phyloP scores from a whole-genome alignment of 2,329 filamentous ascomycete genomes.

The Fusarium avenaceum region DNA sequence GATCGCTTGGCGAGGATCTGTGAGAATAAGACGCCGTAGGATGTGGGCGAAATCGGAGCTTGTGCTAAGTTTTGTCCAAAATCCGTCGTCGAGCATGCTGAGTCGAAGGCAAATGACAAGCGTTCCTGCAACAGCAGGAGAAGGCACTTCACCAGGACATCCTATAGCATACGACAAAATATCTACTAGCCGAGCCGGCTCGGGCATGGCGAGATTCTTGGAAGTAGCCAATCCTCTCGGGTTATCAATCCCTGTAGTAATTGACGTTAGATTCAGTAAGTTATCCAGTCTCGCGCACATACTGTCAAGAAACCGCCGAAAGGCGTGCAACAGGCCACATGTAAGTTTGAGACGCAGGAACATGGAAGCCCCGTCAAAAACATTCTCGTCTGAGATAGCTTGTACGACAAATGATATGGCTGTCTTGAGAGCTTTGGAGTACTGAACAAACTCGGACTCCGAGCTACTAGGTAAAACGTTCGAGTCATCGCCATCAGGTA shows the following conservation, averaged over 20 bases:
- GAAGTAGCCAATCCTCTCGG: conserved; percentile 21
- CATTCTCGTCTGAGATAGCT: conserved; percentile 70
- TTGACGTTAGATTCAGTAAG: conserved; percentile 16
- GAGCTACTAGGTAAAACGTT: conserved; percentile 15
- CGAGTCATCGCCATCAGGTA: conserved; percentile 47
- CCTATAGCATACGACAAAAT: conserved; percentile 48
- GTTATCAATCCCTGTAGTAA: conserved; percentile 30
- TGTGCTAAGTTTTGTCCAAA: conserved; percentile 49
- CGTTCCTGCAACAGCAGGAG: conserved; percentile 47
- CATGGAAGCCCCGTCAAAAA: conserved; percentile 58
- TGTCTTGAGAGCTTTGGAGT: conserved; percentile 57
- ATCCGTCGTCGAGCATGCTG: conserved; percentile 46
- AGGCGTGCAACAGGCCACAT: conserved; percentile 49
- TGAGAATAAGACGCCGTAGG: conserved; percentile 48
- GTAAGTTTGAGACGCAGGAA: conserved; percentile 48
- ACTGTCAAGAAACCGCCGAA: conserved; percentile 50
- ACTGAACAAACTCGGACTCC: conserved; percentile 44
- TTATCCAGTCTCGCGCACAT: conserved; percentile 12
- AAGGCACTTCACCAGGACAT: conserved; percentile 43
- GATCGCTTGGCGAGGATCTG: conserved; percentile 46
- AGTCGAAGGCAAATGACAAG: conserved; percentile 51
- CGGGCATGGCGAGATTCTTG: conserved; percentile 29
- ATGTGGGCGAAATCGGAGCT: conserved; percentile 42
- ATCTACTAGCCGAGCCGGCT: conserved; percentile 44
- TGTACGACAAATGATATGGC: conserved; percentile 68